Base-by-base conservation (phyloP, 169 alveolate genomes). In the Eimeria brunetti region DNA sequence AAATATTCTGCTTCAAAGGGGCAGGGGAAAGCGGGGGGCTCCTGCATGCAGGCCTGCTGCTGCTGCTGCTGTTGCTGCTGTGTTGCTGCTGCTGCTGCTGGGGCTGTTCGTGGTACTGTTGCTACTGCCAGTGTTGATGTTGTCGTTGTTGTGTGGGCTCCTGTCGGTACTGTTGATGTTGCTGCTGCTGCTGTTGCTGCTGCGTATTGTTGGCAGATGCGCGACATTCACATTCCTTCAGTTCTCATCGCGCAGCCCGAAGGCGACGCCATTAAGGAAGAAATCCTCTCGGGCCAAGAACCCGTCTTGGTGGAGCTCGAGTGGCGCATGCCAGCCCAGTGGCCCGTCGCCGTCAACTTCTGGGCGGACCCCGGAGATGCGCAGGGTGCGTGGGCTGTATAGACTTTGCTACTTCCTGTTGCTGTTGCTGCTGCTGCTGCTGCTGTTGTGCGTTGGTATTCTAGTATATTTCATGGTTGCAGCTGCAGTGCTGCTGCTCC, bases 281-380 rank as follows among this genome's bases (percentile, higher is more conserved):
- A 85, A 36, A 60, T 60, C 12, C 36, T 85, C 33, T 33, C 69
- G 27, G 95, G 58, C 2, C 51, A 36, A 3, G 95, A 78, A 58
- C 95, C 95, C 8, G 95, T 91, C 12, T 69, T 91, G 3, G 81
- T 91, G 44, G 95, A 91, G 38, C 44, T 91, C 53, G 95, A 91
- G 81, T 91, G 95, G 95, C 81, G 64, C 18, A 91, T 91, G 53
- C 95, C 95, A 3, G 56, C 73, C 2, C 90, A 78, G 84, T 91
- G 95, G 95, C 95, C 95, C 1, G 95, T 91, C 58, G 80, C 75
- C 30, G 90, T 91, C 27, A 85, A 91, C 73, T 91, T 91, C 90
- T 91, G 95, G 95, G 75, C 80, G 14, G 95, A 91, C 41, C 95
- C 95, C 0, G 95, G 95, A 36, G 95, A 91, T 33, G 64, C 44